Evolutionary conservation across 805 yeast species (phyloP).

Genomic region (Nakazawaea ernobii): DNA sequence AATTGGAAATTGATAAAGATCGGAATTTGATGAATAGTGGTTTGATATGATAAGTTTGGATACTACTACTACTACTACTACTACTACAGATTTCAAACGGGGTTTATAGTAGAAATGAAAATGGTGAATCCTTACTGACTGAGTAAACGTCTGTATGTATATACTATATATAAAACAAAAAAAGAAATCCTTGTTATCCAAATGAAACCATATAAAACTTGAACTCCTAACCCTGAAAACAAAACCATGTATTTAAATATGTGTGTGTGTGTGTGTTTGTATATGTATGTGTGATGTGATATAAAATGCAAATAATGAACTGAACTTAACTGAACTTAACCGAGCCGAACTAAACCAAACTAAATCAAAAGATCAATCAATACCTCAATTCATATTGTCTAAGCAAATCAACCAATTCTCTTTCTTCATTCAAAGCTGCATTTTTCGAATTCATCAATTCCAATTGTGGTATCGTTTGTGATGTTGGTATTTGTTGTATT

Average conservation of each 20-base stretch:
- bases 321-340: no score
- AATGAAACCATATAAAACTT: no score
- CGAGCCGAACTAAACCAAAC: no score
- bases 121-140: no score
- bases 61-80: no score
- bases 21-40: slow-evolving; percentile 5
- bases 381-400: slow-evolving; percentile 9
- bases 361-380: background rate
- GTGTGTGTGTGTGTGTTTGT: no score
- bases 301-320: background rate
- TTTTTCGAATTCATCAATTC: slow-evolving; percentile 3
- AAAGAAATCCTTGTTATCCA: no score
- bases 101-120: no score
- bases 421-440: slow-evolving; percentile 7
- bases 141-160: no score
- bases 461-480: background rate
- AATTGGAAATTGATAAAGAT: slow-evolving; percentile 11
- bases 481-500: background rate
- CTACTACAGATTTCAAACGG: no score
- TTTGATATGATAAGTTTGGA: slow-evolving; percentile 13
- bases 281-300: no score
- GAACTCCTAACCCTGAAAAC: slow-evolving; percentile 1
- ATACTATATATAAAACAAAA: no score
- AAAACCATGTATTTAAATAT: slow-evolving; percentile 11
- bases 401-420: slow-evolving; percentile 8